Percentiles rank a stretch among this genome's conserved stretches.
Conservation (phyloP, 345 rosid species). For the Eucalyptus brandiana region DNA sequence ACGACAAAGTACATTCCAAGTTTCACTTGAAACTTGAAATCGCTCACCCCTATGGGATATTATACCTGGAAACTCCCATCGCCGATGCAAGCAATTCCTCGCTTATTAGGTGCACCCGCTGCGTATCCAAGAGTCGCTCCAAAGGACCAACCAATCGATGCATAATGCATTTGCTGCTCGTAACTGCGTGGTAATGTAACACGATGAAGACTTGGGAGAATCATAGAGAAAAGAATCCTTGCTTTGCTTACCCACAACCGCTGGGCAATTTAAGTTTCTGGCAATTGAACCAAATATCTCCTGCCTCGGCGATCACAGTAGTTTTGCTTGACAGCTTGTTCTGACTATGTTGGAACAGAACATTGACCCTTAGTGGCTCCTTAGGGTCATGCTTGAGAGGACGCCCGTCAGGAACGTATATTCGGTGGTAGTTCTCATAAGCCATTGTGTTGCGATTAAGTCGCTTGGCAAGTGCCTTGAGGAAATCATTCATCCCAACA, state of each 20-base stretch:
- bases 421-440: conserved; percentile 34
- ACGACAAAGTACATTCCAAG: accelerated
- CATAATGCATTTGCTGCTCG: conserved; percentile 54
- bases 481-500: conserved; percentile 41
- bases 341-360: conserved; percentile 41
- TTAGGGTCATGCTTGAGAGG: conserved; percentile 14
- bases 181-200: conserved; percentile 6
- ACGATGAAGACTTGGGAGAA: neutral
- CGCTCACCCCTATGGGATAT: no score
- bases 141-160: conserved; percentile 53
- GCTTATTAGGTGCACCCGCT: conserved; percentile 26
- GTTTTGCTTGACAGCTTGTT: conserved; percentile 29
- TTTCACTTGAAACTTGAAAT: no score
- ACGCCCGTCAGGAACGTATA: conserved; percentile 31
- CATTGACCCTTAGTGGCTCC: conserved; percentile 35
- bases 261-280: conserved; percentile 46
- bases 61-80: conserved; percentile 57
- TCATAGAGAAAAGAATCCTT: neutral
- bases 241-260: conserved; percentile 33
- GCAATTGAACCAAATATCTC: conserved; percentile 59
- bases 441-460: conserved; percentile 25
- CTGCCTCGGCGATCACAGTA: conserved; percentile 45
- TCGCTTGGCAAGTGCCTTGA: conserved; percentile 24
- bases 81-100: conserved; percentile 47
- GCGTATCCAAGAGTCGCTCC: conserved; percentile 63